Conservation (phyloP, 2,329 filamentous ascomycete genomes). For the Fusarium albosuccineum region DNA sequence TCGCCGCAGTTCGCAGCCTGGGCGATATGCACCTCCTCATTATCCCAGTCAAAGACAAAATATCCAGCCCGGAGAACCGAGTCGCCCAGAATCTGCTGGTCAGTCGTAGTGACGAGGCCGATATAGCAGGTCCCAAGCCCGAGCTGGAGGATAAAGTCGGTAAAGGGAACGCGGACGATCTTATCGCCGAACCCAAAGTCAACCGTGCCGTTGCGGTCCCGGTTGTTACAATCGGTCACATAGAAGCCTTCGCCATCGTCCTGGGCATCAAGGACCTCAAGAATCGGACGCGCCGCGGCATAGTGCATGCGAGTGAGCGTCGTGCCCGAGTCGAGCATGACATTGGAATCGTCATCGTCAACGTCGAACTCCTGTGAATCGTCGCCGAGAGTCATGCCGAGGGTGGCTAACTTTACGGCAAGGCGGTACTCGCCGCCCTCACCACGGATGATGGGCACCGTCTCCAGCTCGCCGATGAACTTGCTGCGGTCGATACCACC, state of each 20-base stretch:
- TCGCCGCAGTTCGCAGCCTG: slow-evolving; percentile 58
- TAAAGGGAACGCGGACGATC: slow-evolving; percentile 57
- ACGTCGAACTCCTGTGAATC: slow-evolving; percentile 44
- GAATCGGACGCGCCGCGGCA: slow-evolving; percentile 57
- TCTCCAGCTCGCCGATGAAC: slow-evolving; percentile 61
- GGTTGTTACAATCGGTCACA: slow-evolving; percentile 58
- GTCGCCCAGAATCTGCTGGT: slow-evolving; percentile 60
- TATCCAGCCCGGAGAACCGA: slow-evolving; percentile 59
- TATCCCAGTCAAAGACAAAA: slow-evolving; percentile 63
- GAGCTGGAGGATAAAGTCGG: slow-evolving; percentile 64
- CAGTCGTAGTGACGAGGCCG: slow-evolving; percentile 55
- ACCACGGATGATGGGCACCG: slow-evolving; percentile 58
- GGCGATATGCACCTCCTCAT: slow-evolving; percentile 55
- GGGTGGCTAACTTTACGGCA: slow-evolving; percentile 48
- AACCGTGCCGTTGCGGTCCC: slow-evolving; percentile 55
- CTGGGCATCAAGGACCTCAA: slow-evolving; percentile 57
- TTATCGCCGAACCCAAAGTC: slow-evolving; percentile 62
- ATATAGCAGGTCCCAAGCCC: slow-evolving; percentile 56
- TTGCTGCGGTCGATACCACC: slow-evolving; percentile 67
- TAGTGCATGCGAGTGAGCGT: slow-evolving; percentile 63
- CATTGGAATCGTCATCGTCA: slow-evolving; percentile 51
- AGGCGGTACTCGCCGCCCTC: slow-evolving; percentile 53
- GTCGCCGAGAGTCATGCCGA: slow-evolving; percentile 50
- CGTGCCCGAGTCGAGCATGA: slow-evolving; percentile 67
- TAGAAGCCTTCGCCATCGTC: slow-evolving; percentile 59